Conservation (phyloP, 164 flowering plant species). For the Tinospora cordifolia region DNA sequence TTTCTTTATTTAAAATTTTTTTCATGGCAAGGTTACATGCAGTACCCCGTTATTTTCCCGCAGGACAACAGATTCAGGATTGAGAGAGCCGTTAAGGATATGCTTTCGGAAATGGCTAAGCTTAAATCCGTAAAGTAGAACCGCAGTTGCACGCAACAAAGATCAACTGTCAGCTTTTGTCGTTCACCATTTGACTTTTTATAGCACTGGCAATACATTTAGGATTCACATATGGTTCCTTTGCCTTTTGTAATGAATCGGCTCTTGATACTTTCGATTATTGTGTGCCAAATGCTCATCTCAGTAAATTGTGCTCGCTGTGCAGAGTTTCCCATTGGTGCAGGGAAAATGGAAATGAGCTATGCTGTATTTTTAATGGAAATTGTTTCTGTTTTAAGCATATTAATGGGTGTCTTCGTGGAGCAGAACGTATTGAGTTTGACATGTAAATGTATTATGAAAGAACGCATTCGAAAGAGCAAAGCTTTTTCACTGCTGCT, state of each 20-base stretch:
- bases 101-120: constrained; percentile 37
- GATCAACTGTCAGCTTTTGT: constrained; percentile 5
- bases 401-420: too few species aligned
- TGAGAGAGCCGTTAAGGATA: constrained; percentile 35
- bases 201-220: not conserved
- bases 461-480: too few species aligned
- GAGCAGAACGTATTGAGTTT: too few species aligned
- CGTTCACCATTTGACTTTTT: not conserved
- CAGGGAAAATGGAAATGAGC: not conserved
- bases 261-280: not conserved
- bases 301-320: not conserved
- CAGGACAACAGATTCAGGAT: constrained; percentile 38
- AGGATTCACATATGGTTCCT: not conserved
- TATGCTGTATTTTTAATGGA: not conserved
- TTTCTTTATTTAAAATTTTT: not conserved
- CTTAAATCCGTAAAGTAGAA: constrained; percentile 20
- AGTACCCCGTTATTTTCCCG: not conserved
- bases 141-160: not conserved
- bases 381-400: too few species aligned
- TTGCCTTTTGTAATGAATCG: not conserved
- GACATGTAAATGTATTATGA: too few species aligned
- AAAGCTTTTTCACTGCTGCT: too few species aligned
- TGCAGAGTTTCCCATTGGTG: not conserved
- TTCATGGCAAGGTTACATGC: not conserved
- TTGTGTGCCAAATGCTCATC: not conserved